Conservation (phyloP, 768 basidiomycete genomes). For the Termitomyces heimii region DNA sequence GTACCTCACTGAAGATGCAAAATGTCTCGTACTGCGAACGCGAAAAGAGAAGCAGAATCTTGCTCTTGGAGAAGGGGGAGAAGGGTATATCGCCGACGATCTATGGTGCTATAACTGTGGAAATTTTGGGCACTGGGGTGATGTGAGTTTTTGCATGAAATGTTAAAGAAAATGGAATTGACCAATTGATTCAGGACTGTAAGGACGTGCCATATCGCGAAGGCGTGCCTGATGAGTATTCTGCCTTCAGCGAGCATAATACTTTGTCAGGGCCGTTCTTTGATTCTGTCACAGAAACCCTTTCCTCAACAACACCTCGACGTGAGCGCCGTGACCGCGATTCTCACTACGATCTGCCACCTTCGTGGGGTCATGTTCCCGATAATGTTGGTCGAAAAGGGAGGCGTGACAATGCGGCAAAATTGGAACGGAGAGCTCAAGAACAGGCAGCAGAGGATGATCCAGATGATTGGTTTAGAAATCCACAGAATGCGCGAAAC, state of each 20-base stretch:
- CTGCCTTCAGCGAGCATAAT: constrained; percentile 65
- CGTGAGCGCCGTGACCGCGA: constrained; percentile 41
- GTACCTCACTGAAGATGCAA: constrained; percentile 55
- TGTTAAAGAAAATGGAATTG: neutral
- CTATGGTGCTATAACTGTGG: constrained; percentile 86
- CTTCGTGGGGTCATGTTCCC: constrained; percentile 44
- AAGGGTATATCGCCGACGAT: constrained; percentile 69
- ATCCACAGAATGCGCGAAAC: constrained; percentile 12
- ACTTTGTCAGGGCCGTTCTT: constrained; percentile 62
- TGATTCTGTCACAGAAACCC: constrained; percentile 29
- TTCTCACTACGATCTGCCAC: constrained; percentile 27
- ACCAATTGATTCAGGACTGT: constrained; percentile 48
- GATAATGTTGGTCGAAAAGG: constrained; percentile 63
- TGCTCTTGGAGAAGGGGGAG: constrained; percentile 62
- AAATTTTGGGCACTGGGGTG: constrained; percentile 66
- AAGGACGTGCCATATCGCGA: constrained; percentile 32
- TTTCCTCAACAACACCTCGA: constrained; percentile 19
- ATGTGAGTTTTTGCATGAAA: constrained; percentile 41
- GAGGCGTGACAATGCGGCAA: constrained; percentile 52
- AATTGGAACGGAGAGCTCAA: constrained; percentile 44
- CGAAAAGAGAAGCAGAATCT: constrained; percentile 47
- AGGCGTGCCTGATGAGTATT: constrained; percentile 44
- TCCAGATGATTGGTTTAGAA: constrained; percentile 62
- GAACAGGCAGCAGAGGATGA: constrained; percentile 44
- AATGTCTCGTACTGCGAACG: constrained; percentile 31